phyloP scores from a whole-genome alignment of 352 stramenopile species.

The Pythium dissotocum region DNA sequence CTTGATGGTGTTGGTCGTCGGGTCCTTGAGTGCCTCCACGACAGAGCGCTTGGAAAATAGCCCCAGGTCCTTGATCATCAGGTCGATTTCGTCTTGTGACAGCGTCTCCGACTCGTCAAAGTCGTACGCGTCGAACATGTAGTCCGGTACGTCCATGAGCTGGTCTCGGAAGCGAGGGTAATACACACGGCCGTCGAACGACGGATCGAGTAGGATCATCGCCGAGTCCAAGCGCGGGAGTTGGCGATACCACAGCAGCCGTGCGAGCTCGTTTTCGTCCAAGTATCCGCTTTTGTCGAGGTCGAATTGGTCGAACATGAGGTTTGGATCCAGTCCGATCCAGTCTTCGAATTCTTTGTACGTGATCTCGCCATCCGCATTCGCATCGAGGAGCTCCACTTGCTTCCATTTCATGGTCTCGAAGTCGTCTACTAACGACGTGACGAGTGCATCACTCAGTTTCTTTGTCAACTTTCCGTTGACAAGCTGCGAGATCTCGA shows the following conservation, averaged over 20 bases:
- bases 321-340: conserved; percentile 66
- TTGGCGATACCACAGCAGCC: conserved; percentile 65
- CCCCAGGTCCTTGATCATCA: conserved; percentile 71
- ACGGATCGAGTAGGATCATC: conserved; percentile 76
- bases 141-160: conserved; percentile 43
- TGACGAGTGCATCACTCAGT: conserved; percentile 45
- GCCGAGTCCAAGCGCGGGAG: conserved; percentile 64
- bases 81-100: conserved; percentile 57
- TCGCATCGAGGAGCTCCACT: conserved; percentile 44
- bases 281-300: conserved; percentile 84
- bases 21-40: conserved; percentile 42
- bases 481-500: conserved; percentile 48
- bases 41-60: conserved; percentile 43
- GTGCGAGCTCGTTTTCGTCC: conserved; percentile 80
- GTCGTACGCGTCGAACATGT: conserved; percentile 77
- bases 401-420: conserved; percentile 62
- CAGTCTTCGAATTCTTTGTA: conserved; percentile 71
- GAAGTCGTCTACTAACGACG: conserved; percentile 52
- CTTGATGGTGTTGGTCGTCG: conserved; percentile 38
- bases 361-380: conserved; percentile 59
- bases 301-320: conserved; percentile 85
- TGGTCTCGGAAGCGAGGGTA: conserved; percentile 61
- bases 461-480: conserved; percentile 31
- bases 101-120: conserved; percentile 61
- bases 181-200: conserved; percentile 81